A percentile compares a stretch with the other conserved stretches of the same genome.
These are phyloP conservation scores for Ogataea glucozyma DNA, from an alignment of 805 yeast species.

Conservation along the genomic window DNA sequence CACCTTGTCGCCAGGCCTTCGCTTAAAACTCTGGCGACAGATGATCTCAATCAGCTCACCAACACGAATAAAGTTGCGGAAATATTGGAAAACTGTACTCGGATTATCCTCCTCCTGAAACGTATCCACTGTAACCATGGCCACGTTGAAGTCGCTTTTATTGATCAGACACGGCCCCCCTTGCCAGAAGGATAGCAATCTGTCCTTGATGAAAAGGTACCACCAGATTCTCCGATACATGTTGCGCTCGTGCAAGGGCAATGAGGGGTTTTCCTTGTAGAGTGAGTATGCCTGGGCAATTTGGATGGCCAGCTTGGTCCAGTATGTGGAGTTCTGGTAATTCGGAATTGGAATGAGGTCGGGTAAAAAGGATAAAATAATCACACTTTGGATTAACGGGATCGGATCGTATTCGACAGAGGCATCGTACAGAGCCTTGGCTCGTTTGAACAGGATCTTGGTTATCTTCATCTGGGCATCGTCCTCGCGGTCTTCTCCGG, in stretches of 20 bases:
- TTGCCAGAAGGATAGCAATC: conserved; percentile 55
- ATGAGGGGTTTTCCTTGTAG: conserved; percentile 7
- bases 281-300: conserved; percentile 75
- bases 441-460: conserved; percentile 36
- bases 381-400: conserved; percentile 13
- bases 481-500: neutral
- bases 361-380: conserved; percentile 15
- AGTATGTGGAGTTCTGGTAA: conserved; percentile 58
- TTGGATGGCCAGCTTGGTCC: conserved; percentile 71
- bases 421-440: conserved; percentile 66
- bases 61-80: conserved; percentile 13
- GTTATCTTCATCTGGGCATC: conserved; percentile 13
- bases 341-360: conserved; percentile 11
- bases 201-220: conserved; percentile 66
- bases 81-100: neutral
- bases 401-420: conserved; percentile 66
- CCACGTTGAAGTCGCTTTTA: conserved; percentile 47
- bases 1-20: conserved; percentile 1
- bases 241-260: conserved; percentile 28
- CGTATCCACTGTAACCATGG: conserved; percentile 50
- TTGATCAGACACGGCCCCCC: conserved; percentile 72
- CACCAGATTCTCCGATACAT: conserved; percentile 70
- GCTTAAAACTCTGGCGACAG: neutral
- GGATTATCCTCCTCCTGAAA: conserved; percentile 24
- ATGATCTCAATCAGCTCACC: conserved; percentile 18